Evolutionary conservation across 768 basidiomycete species (phyloP).

Genomic region (Leccinum boreale): DNA sequence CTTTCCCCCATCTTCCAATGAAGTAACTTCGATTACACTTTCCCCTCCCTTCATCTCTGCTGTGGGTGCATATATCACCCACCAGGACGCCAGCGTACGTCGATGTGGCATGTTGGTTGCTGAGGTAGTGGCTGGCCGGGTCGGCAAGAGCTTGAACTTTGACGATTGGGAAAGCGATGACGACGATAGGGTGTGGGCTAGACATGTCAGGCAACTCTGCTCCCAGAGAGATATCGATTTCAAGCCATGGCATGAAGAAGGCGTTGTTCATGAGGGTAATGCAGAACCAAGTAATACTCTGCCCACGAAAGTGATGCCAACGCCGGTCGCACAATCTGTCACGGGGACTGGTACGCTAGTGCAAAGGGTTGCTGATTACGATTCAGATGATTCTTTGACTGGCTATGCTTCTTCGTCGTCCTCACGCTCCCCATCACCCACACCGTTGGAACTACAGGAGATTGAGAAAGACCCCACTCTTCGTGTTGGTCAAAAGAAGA

Average conservation of each 20-base stretch:
- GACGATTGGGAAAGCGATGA: constrained; percentile 81
- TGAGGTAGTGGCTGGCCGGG: constrained; percentile 66
- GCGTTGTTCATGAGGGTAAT: not conserved
- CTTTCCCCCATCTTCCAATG: constrained; percentile 49
- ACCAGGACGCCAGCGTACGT: constrained; percentile 72
- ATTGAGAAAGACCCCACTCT: constrained; percentile 85
- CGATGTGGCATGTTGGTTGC: constrained; percentile 92
- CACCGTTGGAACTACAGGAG: constrained; percentile 75
- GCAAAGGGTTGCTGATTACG: constrained; percentile 39
- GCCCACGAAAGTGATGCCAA: constrained; percentile 10
- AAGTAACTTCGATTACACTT: constrained; percentile 44
- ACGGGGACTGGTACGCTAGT: constrained; percentile 2
- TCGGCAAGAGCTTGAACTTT: constrained; percentile 71
- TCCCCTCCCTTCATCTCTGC: constrained; percentile 63
- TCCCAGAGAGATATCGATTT: constrained; percentile 51
- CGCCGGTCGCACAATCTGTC: not conserved
- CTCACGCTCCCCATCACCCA: constrained; percentile 78
- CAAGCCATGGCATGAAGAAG: constrained; percentile 24
- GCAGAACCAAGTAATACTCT: constrained; percentile 10
- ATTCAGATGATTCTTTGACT: constrained; percentile 79
- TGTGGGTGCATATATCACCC: constrained; percentile 72
- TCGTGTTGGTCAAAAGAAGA: constrained; percentile 63
- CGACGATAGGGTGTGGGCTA: constrained; percentile 61
- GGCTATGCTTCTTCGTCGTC: constrained; percentile 70
- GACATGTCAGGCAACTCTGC: constrained; percentile 54